A percentile compares a stretch with the other conserved stretches of the same genome.
Conservation (phyloP, 805 yeast genomes). For the Kluyveromyces wickerhamii region DNA sequence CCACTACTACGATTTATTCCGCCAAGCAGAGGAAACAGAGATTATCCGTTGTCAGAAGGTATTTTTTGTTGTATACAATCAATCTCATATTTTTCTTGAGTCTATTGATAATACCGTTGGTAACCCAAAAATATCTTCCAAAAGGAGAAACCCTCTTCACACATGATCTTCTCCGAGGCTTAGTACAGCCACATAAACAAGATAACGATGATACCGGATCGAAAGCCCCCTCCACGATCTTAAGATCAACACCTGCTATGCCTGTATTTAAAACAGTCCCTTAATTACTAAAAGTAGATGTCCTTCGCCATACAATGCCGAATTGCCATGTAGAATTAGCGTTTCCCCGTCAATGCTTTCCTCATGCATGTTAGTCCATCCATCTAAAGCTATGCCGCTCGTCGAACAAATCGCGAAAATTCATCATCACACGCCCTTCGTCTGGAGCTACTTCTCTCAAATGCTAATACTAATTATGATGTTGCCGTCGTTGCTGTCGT, state of each 20-base stretch:
- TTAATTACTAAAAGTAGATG: too few species aligned
- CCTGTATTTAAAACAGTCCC: conserved; percentile 29
- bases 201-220: conserved; percentile 61
- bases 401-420: too few species aligned
- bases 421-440: too few species aligned
- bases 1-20: conserved; percentile 31
- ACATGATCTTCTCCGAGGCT: conserved; percentile 27
- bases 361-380: too few species aligned
- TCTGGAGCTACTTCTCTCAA: too few species aligned
- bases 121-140: conserved; percentile 29
- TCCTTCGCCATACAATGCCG: too few species aligned
- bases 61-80: conserved; percentile 39
- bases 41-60: conserved; percentile 36
- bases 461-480: too few species aligned
- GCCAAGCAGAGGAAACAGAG: conserved; percentile 34
- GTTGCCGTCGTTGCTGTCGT: too few species aligned
- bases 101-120: conserved; percentile 41
- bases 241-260: conserved; percentile 31
- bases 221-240: conserved; percentile 41
- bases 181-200: conserved; percentile 54
- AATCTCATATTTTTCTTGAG: conserved; percentile 34
- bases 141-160: conserved; percentile 16
- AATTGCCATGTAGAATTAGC: too few species aligned
- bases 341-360: too few species aligned
- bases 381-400: too few species aligned